phyloP scores from a whole-genome alignment of 2,329 filamentous ascomycete species.

The Apiospora aurea region DNA sequence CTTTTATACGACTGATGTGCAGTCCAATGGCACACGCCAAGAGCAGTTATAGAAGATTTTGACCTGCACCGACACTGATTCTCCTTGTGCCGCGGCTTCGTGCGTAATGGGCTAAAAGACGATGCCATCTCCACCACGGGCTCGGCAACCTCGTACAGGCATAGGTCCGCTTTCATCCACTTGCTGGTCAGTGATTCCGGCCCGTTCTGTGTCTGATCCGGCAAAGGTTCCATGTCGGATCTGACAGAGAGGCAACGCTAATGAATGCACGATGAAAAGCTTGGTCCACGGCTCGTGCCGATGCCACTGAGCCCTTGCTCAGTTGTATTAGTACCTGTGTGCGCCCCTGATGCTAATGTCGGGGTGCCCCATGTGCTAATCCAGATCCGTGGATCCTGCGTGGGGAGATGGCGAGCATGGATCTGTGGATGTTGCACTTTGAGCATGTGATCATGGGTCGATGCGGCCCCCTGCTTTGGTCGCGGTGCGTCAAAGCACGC shows the following conservation, averaged over 20 bases:
- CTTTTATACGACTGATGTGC: background rate
- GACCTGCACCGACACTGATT: background rate
- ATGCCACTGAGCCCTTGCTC: background rate
- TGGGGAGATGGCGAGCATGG: background rate
- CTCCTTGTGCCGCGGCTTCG: background rate
- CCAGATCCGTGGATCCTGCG: background rate
- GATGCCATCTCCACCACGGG: background rate
- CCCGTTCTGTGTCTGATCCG: background rate
- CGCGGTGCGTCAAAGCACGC: background rate
- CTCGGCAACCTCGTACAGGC: background rate
- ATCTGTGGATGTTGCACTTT: background rate
- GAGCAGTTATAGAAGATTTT: background rate
- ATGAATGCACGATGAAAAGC: background rate
- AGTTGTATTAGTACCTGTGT: background rate
- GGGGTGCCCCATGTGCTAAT: slow-evolving; percentile 5
- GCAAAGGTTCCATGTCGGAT: background rate
- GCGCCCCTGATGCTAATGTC: background rate
- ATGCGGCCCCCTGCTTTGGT: background rate
- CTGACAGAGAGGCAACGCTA: background rate
- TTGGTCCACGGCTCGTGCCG: background rate
- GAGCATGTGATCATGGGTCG: background rate
- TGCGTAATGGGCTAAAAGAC: background rate
- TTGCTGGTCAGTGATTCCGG: background rate
- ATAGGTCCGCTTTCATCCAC: slow-evolving; percentile 10
- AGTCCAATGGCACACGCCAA: background rate